phyloP scores from a whole-genome alignment of 1,284 basidiomycete genomes.

The Apiotrichum brassicae region DNA sequence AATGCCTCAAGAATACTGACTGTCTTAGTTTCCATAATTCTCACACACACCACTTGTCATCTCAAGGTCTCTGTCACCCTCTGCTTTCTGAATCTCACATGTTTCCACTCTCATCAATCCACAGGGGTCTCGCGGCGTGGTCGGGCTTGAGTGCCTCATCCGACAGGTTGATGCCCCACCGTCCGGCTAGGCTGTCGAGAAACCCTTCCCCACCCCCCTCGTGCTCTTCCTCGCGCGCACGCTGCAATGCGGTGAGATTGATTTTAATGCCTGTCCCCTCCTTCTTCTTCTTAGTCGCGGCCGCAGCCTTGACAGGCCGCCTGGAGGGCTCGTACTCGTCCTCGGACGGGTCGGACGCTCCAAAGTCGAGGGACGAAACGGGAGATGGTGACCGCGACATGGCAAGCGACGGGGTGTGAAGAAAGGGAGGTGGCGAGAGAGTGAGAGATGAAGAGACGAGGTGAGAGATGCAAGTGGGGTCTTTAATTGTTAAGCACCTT shows the following conservation, averaged over 20 bases:
- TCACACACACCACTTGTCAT: too few relatives aligned
- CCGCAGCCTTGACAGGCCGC: conserved; percentile 8
- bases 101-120: conserved; percentile 90
- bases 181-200: conserved; percentile 29
- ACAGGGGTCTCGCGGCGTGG: conserved; percentile 81
- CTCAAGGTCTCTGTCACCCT: background rate
- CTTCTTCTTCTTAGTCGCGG: conserved; percentile 1
- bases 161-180: conserved; percentile 33
- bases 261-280: conserved; percentile 24
- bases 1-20: conserved; percentile 80
- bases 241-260: conserved; percentile 33
- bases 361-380: conserved; percentile 43
- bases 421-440: background rate
- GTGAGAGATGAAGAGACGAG: too few relatives aligned
- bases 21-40: background rate
- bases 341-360: conserved; percentile 34
- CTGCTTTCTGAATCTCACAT: conserved; percentile 50
- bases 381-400: conserved; percentile 42
- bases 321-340: conserved; percentile 31
- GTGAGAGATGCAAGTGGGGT: too few relatives aligned
- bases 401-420: background rate
- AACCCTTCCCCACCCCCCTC: conserved; percentile 25
- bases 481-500: too few relatives aligned
- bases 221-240: conserved; percentile 21
- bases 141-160: conserved; percentile 77